These are phyloP conservation scores for Glebionis coronaria DNA, from an alignment of 129 eudicot species.

Conservation along the genomic window DNA sequence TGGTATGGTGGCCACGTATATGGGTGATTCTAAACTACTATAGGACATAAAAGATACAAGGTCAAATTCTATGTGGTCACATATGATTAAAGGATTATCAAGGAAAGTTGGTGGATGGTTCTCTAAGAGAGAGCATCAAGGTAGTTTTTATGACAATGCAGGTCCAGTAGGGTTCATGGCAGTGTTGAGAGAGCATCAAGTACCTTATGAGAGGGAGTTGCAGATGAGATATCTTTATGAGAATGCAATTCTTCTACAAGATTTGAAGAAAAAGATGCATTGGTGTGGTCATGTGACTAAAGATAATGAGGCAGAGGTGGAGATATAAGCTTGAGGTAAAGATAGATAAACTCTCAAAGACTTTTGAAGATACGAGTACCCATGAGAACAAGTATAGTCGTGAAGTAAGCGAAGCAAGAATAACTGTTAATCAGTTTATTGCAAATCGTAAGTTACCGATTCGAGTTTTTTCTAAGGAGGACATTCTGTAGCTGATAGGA, in stretches of 20 bases:
- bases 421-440: neutral
- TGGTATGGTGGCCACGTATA: neutral
- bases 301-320: neutral
- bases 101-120: neutral
- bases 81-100: neutral
- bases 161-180: too few species aligned
- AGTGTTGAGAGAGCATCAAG: too few species aligned
- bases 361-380: slow-evolving; percentile 3
- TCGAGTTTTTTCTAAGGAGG: neutral
- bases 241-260: neutral
- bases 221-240: slow-evolving; percentile 1
- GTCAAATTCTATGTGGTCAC: neutral
- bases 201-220: neutral
- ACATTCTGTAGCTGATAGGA: neutral
- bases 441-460: too few species aligned
- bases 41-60: neutral
- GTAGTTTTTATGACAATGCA: too few species aligned
- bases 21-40: neutral
- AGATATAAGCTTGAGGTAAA: slow-evolving; percentile 6
- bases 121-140: neutral
- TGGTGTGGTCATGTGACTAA: neutral
- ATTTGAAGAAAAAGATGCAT: slow-evolving; percentile 6
- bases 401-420: neutral
- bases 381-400: neutral
- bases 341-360: neutral